Percentiles rank a stretch among this genome's conserved stretches.
phyloP scores from a whole-genome alignment of 2,329 filamentous ascomycete species.

The Metarhizium robertsii region DNA sequence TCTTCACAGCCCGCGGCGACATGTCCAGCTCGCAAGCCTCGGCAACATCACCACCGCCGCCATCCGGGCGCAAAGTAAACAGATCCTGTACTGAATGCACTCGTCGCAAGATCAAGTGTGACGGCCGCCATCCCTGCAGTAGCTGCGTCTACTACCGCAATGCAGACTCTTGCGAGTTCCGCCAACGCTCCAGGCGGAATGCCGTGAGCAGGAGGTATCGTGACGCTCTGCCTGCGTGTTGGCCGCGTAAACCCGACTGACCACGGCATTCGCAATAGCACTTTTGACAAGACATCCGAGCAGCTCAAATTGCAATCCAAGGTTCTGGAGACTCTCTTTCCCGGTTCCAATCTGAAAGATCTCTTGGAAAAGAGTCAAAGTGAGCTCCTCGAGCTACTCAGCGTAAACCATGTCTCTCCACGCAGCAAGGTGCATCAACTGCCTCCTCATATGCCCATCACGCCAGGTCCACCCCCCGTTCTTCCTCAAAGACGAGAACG shows the following conservation, averaged over 20 bases:
- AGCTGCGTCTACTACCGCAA: constrained; percentile 27
- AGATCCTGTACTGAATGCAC: too few relatives aligned
- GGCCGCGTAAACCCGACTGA: not conserved
- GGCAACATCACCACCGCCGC: too few relatives aligned
- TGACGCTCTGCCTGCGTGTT: too few relatives aligned
- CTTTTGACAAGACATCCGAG: constrained; percentile 16
- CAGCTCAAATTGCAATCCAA: constrained; percentile 13
- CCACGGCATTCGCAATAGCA: constrained; percentile 10
- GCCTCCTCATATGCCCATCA: too few relatives aligned
- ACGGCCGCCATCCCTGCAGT: too few relatives aligned
- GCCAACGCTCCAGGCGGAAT: constrained; percentile 19
- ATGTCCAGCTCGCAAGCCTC: too few relatives aligned
- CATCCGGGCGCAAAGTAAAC: too few relatives aligned
- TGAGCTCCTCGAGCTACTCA: too few relatives aligned
- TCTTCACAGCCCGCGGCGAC: too few relatives aligned
- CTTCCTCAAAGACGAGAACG: constrained; percentile 13
- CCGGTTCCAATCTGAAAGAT: constrained; percentile 7
- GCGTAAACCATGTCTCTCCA: too few relatives aligned
- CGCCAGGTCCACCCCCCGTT: not conserved
- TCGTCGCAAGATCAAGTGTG: too few relatives aligned
- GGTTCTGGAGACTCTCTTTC: constrained; percentile 15
- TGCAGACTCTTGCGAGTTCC: constrained; percentile 17
- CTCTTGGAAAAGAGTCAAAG: constrained; percentile 12
- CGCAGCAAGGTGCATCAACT: too few relatives aligned
- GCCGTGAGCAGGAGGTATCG: constrained; percentile 19